Base-by-base conservation (phyloP, 23 red algal species). In the Gracilaria vermiculophylla region DNA sequence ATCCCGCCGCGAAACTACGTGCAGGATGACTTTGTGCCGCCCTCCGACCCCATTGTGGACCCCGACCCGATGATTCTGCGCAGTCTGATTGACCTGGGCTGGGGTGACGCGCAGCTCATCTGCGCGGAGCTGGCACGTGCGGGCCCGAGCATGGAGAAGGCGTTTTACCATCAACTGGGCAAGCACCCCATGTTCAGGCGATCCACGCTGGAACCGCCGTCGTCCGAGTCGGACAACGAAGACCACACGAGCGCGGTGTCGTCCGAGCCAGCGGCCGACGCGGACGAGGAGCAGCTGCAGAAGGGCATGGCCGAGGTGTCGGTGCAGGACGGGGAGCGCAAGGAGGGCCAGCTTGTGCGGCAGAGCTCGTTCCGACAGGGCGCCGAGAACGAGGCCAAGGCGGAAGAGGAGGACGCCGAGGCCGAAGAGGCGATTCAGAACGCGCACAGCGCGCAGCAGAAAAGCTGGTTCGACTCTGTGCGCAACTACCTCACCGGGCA, bases 91-190 rank as follows among this genome's bases (percentile, higher is more conserved):
- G 96, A 94, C 40, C 77, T 98, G 19, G 96, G 96, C 28, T 94
- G 91, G 92, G 96, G 96, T 34, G 96, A 98, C 71, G 74, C 82
- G 9, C 71, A 80, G 42, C 65, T 85, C 20, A 73, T 98, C 57
- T 44, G 53, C 4, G 40, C 48, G 16, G 87, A 83, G 33, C 92
- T 98, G 8, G 85, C 74, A 1, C 77, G 75, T n/a, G 60, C 60
- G n/a, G 87, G 90, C 34, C 87, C 86, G 13, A 94, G 87, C 35
- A 82, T 98, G 72, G 96, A 95, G 47, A 88, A 92, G 60, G 96
- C 94, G 3, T 98, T 98, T 74, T 98, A 98, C 58, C 51, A 65
- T 20, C 96, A 98, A 71, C 87, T 98, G 34, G 87, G 92, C 72
- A 60, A 48, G 19, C 94, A 94, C 32, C 91, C 91, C 15, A 85